Conservation (phyloP, 352 stramenopile genomes). For the Achlya hypogyna region DNA sequence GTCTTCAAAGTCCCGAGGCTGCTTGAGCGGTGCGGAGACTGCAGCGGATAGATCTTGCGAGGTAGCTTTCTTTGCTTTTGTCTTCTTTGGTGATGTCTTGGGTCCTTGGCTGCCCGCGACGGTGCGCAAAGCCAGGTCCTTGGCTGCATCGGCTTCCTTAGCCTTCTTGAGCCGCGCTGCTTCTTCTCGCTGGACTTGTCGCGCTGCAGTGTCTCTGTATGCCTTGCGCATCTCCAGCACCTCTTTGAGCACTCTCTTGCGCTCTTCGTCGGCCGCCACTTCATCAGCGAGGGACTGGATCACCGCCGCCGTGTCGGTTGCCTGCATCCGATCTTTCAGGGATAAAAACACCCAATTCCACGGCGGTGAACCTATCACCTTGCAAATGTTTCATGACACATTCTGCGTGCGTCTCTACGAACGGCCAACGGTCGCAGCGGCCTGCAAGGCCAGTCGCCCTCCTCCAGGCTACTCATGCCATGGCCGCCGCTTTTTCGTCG, state of each 20-base stretch:
- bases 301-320: neutral
- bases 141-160: neutral
- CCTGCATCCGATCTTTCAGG: neutral
- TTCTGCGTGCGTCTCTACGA: too few species aligned
- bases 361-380: neutral
- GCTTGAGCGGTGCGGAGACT: neutral
- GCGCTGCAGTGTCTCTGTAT: neutral
- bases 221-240: constrained; percentile 12
- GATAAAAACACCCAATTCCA: neutral
- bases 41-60: neutral
- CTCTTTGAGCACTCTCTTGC: neutral
- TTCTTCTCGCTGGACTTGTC: neutral
- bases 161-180: neutral
- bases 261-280: neutral
- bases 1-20: neutral
- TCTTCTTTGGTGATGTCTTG: neutral
- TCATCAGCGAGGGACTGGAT: neutral
- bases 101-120: neutral
- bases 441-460: too few species aligned
- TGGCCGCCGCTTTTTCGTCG: too few species aligned
- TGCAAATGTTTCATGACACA: too few species aligned
- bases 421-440: too few species aligned
- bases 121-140: neutral
- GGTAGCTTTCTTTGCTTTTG: neutral
- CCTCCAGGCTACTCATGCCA: too few species aligned